Evolutionary conservation across 805 yeast genomes (phyloP), one percentile per base, ranked within the genome.

Genomic region (Zygotorulaspora sp.): DNA sequence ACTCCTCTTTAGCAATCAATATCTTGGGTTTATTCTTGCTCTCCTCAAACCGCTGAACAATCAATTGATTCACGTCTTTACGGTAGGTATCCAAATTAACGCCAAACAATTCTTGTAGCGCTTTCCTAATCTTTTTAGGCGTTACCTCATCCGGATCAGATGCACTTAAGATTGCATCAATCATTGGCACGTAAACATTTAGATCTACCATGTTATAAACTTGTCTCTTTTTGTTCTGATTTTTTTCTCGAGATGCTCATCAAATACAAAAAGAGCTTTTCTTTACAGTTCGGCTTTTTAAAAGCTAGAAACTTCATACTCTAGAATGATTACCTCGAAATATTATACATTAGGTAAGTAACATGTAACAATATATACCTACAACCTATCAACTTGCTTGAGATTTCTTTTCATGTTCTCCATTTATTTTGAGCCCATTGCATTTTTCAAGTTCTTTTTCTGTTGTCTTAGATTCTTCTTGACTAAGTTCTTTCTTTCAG

Each of bases 401-500:
- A 11, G 26, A 13, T 36, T 13, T 14, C 20, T 12, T 13, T 22
- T 30, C 12, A n/a, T 32, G 17, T 17, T 12, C 9, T 12, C 20
- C 11, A 18, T 25, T 32, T 23, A 43, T 23, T 35, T 43, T 11
- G 37, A 36, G 25, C 25, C 40, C 7, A 27, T 31, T 12, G 43
- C 37, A 23, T 69, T 69, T 55, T 71, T 72, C 55, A 78, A 67
- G 61, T 89, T 89, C 58, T 84, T 78, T 69, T 85, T 86, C 49
- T 87, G 95, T 62, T 86, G 96, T 42, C 77, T 63, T 57, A 75
- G 78, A 61, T 88, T 88, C 77, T 82, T 85, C 75, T 86, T 87
- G 35, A 90, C 72, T 53, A 88, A 73, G 55, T 70, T 75, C 77
- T 83, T 84, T 66, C 97, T 81, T 56, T 87, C 95, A 37, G 75